Evolutionary conservation across 805 yeast species (phyloP).

Genomic region (Candida corydali): DNA sequence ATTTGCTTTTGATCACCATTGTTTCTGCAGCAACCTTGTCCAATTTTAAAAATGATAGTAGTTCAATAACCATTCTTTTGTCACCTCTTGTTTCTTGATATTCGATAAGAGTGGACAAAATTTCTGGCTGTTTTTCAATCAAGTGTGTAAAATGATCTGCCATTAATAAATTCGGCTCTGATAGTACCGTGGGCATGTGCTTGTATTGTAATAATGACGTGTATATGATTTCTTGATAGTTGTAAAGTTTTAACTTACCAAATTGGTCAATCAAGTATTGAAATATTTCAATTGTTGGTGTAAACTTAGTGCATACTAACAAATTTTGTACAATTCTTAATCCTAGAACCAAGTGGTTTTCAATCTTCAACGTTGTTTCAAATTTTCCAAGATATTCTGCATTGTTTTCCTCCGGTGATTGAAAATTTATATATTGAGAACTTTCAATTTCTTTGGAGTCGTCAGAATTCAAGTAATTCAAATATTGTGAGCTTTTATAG

Average conservation of each 20-base stretch:
- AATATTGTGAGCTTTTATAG: constrained; percentile 28
- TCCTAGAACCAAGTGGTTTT: constrained; percentile 14
- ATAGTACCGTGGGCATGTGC: constrained; percentile 18
- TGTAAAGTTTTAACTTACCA: constrained; percentile 16
- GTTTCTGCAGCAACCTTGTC: constrained; percentile 21
- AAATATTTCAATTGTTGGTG: constrained; percentile 24
- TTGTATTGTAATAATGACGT: constrained; percentile 21
- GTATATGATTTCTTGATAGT: constrained; percentile 26
- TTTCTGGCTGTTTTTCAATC: constrained; percentile 26
- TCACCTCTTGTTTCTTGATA: constrained; percentile 22
- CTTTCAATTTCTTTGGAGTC: constrained; percentile 16
- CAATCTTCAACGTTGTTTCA: constrained; percentile 14
- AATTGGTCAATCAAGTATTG: constrained; percentile 22
- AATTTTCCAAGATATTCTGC: constrained; percentile 19
- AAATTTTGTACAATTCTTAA: constrained; percentile 10
- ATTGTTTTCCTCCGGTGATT: constrained; percentile 12
- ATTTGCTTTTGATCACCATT: constrained; percentile 18
- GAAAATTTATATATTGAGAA: constrained; percentile 10
- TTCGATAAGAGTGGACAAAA: constrained; percentile 22
- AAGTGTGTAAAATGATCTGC: constrained; percentile 20
- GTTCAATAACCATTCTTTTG: constrained; percentile 15
- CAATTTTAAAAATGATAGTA: constrained; percentile 24
- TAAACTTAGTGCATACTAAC: constrained; percentile 11
- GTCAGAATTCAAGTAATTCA: constrained; percentile 31
- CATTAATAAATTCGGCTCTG: constrained; percentile 13